Evolutionary conservation across 495 filamentous ascomycete genomes (phyloP), one percentile per base, ranked within the genome.

Genomic region (Daldinia decipiens): DNA sequence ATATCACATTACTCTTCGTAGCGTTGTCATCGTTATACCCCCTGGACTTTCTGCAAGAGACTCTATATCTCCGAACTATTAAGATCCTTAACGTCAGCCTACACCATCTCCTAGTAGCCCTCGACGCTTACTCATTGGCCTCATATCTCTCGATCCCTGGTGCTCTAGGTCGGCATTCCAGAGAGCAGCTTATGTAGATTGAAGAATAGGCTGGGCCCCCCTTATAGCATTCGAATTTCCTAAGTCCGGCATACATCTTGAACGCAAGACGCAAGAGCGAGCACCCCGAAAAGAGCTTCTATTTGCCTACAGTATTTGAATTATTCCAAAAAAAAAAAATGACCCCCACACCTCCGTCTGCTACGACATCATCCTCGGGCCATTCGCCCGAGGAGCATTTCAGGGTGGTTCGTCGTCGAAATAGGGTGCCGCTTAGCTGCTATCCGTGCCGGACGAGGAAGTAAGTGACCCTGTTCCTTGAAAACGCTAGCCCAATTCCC

Each of bases 391-490:
- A 97, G 79, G 87, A 88, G 39, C 91, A 94, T 73, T 98, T 91
- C 74, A 89, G 93, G 67, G 90, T 99, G 39, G 92, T 98, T 58
- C 89, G 95, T 70, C 97, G 97, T 81, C 88, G 95, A 76, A 99
- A 99, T 72, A 86, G 95, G 62, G 92, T 99, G 15, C 95, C 95
- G 32, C 84, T 99, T 43, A 97, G 94, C 50, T 99, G 95, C 78
- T 95, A 88, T 62, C 94, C 95, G 24, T 99, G 95, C 78, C 86
- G 95, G 73, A 91, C 94, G 75, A 88, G 95, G 85, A 99, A 99
- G 95, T 97, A 84, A 86, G 92, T 74, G 51, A 65, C 21, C 39
- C 58, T 65, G 31, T 47, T 67, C 59, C 59, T 70, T 61, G 58
- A 63, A 57, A 36, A 65, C 67, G 55, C 34, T 36, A 65, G 31